These are phyloP conservation scores for Suillus fuscotomentosus DNA, from an alignment of 768 basidiomycete species.

Conservation along the genomic window DNA sequence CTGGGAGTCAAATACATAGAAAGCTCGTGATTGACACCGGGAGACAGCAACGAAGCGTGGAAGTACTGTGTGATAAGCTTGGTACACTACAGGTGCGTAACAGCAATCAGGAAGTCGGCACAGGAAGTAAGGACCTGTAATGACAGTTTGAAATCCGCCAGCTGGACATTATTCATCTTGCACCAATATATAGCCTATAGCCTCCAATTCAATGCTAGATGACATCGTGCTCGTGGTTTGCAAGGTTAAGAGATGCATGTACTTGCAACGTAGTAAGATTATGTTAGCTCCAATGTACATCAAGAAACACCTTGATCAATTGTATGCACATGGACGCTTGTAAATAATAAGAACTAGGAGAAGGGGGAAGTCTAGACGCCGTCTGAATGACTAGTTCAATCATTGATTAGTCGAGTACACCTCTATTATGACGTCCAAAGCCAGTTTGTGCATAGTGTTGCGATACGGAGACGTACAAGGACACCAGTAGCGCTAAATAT, in stretches of 20 bases:
- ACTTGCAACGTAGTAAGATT: not conserved
- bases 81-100: too few species aligned
- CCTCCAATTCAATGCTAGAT: not conserved
- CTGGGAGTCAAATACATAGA: not conserved
- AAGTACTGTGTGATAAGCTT: too few species aligned
- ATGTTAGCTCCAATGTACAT: not conserved
- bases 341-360: not conserved
- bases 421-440: not conserved
- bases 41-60: not conserved
- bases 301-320: not conserved
- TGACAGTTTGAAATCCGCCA: not conserved
- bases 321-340: not conserved
- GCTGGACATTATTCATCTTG: not conserved
- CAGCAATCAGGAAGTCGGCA: not conserved
- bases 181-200: not conserved
- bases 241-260: not conserved
- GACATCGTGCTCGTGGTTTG: too few species aligned
- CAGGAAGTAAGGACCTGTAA: not conserved
- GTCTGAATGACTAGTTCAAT: not conserved
- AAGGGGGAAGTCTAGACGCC: not conserved
- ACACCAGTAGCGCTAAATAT: not conserved
- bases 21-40: not conserved
- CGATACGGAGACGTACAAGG: not conserved
- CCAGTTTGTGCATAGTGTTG: not conserved
- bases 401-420: not conserved